Evolutionary conservation across 352 stramenopile genomes (phyloP), one percentile per base, ranked within the genome.

Genomic region (Elongisporangium undulatum): DNA sequence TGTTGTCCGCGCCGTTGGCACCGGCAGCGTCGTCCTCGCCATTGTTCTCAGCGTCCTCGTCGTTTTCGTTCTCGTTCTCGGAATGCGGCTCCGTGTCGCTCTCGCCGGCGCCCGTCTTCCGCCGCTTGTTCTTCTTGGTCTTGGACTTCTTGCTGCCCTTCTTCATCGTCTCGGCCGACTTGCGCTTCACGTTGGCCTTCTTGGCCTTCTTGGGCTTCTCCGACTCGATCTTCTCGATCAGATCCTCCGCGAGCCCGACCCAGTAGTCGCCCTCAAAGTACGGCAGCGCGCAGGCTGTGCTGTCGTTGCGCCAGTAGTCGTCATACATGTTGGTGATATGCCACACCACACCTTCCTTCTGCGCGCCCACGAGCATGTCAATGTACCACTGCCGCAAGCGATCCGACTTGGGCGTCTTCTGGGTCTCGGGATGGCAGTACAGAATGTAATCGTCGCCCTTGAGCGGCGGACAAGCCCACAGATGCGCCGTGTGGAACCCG

Each of bases 361-460:
- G 71, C 4, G 89, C 90, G 49, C 89, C 84, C 15, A 89, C 77
- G 23, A 98, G 64, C 77, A 98, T 96, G 48, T 95, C 81, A 19
- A 91, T 77, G 58, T 98, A 98, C 96, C 96, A 99, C 26, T 98
- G 84, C 20, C 96, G 91, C 20, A 99, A 78, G n/a, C 96, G 94
- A 58, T 99, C 96, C 50, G 97, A 98, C 67, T 98, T 99, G 0
- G 98, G 98, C 9, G 94, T 99, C 80, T 99, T 99, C 74, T 99
- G 98, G 15, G 98, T 82, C 68, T 98, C 89, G 2, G 98, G 98
- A 71, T 99, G 98, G 60, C 96, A 98, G 68, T 99, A 99, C 54
- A 99, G 77, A 60, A 99, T 99, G 68, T 99, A 99, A 71, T 99
- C 97, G 68, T 99, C 97, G 13, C 97, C 97, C 69, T 99, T 99